Conservation (phyloP, 2,329 filamentous ascomycete species). For the Colletotrichum musicola region DNA sequence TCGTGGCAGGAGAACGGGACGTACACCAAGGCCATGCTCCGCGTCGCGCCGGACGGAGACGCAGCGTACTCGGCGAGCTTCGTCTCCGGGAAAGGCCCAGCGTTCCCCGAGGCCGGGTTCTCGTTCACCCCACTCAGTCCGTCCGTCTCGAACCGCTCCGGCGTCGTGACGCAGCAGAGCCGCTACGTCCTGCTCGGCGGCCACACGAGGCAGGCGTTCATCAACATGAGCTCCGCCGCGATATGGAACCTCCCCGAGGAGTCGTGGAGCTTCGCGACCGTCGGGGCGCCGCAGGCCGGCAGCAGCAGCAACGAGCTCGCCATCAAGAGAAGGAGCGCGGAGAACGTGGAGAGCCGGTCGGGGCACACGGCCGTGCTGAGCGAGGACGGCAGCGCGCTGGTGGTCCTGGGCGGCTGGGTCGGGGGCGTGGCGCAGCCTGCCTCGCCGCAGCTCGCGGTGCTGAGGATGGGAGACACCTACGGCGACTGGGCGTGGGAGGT, state of each 20-base stretch:
- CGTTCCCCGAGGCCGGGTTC: conserved; percentile 83
- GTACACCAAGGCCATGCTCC: conserved; percentile 86
- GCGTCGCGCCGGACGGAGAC: conserved; percentile 62
- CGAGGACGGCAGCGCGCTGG: conserved; percentile 80
- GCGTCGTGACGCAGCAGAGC: conserved; percentile 76
- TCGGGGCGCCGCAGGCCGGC: conserved; percentile 50
- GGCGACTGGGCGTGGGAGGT: conserved; percentile 80
- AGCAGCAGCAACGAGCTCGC: conserved; percentile 67
- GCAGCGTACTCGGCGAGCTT: conserved; percentile 52
- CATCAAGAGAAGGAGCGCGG: conserved; percentile 49
- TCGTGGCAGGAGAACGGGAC: conserved; percentile 77
- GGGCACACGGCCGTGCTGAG: conserved; percentile 89
- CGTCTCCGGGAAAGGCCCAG: conserved; percentile 57
- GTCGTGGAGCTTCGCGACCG: conserved; percentile 84
- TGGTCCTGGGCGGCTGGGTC: conserved; percentile 93
- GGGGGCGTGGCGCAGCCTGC: conserved; percentile 83
- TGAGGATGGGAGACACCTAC: conserved; percentile 81
- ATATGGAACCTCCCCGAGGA: conserved; percentile 89
- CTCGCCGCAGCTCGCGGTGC: conserved; percentile 81
- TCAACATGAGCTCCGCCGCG: conserved; percentile 94
- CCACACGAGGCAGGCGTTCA: conserved; percentile 84
- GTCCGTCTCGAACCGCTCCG: conserved; percentile 76
- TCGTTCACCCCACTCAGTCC: conserved; percentile 80
- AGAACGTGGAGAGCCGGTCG: conserved; percentile 80
- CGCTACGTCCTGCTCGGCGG: conserved; percentile 87